phyloP scores from a whole-genome alignment of 192 early-diverging fungal species.

The Linnemannia elongata region DNA sequence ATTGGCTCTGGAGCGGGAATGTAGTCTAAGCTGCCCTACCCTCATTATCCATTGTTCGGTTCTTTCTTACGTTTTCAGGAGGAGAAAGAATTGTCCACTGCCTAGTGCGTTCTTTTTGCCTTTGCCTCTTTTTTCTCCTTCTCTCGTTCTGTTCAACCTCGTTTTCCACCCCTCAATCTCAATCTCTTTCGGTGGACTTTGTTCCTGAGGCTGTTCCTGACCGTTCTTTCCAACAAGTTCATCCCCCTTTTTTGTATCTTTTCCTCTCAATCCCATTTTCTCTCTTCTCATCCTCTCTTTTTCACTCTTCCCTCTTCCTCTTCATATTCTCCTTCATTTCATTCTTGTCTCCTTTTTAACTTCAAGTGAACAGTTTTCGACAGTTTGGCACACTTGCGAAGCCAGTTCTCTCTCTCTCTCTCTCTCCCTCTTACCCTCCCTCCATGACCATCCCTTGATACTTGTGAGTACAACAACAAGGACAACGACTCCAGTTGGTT shows the following conservation, averaged over 20 bases:
- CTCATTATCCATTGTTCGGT: no score
- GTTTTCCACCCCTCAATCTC: not conserved
- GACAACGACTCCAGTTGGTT: not conserved
- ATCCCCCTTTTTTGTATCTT: not conserved
- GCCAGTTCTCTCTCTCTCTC: not conserved
- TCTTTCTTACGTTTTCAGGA: not conserved
- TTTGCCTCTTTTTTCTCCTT: not conserved
- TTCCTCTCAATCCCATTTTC: not conserved
- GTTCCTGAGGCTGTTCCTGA: not conserved
- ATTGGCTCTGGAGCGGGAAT: not conserved
- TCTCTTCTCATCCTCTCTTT: not conserved
- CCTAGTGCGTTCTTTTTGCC: not conserved
- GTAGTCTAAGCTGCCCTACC: no score
- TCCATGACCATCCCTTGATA: not conserved
- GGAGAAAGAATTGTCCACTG: slow-evolving; percentile 1
- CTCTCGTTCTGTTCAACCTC: not conserved
- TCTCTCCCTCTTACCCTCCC: not conserved
- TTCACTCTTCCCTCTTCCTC: not conserved
- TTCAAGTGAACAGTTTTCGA: not conserved
- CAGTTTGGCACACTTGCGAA: not conserved
- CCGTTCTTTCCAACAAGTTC: not conserved
- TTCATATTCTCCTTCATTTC: not conserved
- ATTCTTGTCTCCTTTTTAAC: not conserved
- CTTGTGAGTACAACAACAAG: not conserved
- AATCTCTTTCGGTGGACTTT: not conserved